phyloP scores from a whole-genome alignment of 2,329 filamentous ascomycete species.

The Neoascochyta sp. region DNA sequence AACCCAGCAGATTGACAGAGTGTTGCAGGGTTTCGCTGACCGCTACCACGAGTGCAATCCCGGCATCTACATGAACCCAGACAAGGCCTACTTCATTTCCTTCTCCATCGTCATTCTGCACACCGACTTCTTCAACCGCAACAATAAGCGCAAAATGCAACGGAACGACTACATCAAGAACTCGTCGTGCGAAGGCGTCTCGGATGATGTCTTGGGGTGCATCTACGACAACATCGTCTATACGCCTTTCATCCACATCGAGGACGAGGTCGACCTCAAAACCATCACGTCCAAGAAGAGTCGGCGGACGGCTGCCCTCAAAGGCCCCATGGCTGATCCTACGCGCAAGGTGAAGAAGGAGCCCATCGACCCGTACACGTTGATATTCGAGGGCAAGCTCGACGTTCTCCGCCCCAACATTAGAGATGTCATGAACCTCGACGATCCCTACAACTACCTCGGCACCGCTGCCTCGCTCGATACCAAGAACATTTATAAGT shows the following conservation, averaged over 20 bases:
- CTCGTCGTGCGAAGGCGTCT: slow-evolving; percentile 85
- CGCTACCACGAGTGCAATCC: slow-evolving; percentile 98
- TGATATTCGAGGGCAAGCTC: slow-evolving; percentile 87
- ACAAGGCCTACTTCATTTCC: slow-evolving; percentile 97
- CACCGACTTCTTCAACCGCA: slow-evolving; percentile 99
- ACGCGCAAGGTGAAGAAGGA: slow-evolving; percentile 67
- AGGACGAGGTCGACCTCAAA: slow-evolving; percentile 81
- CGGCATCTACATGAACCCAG: slow-evolving; percentile 77
- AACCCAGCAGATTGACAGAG: slow-evolving; percentile 95
- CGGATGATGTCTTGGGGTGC: slow-evolving; percentile 86
- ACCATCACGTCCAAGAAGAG: slow-evolving; percentile 68
- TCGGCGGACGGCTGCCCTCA: slow-evolving; percentile 58
- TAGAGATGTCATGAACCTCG: slow-evolving; percentile 86
- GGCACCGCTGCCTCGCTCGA: slow-evolving; percentile 74
- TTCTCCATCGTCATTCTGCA: slow-evolving; percentile 96
- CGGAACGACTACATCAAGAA: slow-evolving; percentile 94
- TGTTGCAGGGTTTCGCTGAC: slow-evolving; percentile 90
- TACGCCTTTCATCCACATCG: slow-evolving; percentile 95
- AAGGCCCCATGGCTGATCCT: slow-evolving; percentile 61
- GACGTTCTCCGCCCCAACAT: slow-evolving; percentile 79
- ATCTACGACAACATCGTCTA: slow-evolving; percentile 99
- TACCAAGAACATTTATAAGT: slow-evolving; percentile 75
- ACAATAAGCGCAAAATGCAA: slow-evolving; percentile 99
- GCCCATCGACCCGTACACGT: slow-evolving; percentile 88
- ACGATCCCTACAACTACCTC: slow-evolving; percentile 87